Evolutionary conservation across 805 yeast species (phyloP).

Genomic region (Dipodascus albidus): DNA sequence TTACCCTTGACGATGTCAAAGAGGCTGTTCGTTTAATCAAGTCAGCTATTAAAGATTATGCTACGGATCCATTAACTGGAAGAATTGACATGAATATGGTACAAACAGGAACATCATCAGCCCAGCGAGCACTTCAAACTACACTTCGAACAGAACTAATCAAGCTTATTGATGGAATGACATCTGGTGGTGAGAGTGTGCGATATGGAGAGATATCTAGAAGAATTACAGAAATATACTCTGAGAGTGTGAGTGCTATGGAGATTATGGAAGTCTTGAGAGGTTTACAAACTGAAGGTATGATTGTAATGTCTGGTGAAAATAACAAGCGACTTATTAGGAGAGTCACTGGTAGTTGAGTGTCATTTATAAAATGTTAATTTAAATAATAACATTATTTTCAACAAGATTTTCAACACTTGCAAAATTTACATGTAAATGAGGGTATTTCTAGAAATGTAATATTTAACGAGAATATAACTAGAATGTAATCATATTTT

Average conservation of each 20-base stretch:
- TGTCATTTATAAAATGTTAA: too few relatives aligned
- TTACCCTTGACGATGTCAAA: conserved; percentile 68
- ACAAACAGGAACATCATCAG: conserved; percentile 88
- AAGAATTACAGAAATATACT: conserved; percentile 53
- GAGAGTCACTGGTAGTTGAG: conserved; percentile 10
- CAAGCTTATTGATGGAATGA: conserved; percentile 33
- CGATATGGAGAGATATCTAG: conserved; percentile 48
- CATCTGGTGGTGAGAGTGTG: conserved; percentile 21
- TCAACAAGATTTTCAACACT: too few relatives aligned
- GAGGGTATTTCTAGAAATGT: too few relatives aligned
- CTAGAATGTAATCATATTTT: too few relatives aligned
- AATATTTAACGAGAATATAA: too few relatives aligned
- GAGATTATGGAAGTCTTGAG: conserved; percentile 61
- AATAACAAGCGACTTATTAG: conserved; percentile 54
- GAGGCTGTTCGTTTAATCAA: conserved; percentile 91
- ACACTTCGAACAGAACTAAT: conserved; percentile 57
- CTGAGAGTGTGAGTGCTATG: conserved; percentile 52
- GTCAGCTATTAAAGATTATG: conserved; percentile 93
- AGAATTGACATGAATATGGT: conserved; percentile 95
- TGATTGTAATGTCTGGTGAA: conserved; percentile 57
- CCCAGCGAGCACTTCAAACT: conserved; percentile 68
- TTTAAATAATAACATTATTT: too few relatives aligned
- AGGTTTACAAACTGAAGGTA: conserved; percentile 60
- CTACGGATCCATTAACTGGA: conserved; percentile 95
- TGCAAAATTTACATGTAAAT: too few relatives aligned